Conservation (phyloP, 1,139 yeast species). For the Blastobotrys proliferans region DNA sequence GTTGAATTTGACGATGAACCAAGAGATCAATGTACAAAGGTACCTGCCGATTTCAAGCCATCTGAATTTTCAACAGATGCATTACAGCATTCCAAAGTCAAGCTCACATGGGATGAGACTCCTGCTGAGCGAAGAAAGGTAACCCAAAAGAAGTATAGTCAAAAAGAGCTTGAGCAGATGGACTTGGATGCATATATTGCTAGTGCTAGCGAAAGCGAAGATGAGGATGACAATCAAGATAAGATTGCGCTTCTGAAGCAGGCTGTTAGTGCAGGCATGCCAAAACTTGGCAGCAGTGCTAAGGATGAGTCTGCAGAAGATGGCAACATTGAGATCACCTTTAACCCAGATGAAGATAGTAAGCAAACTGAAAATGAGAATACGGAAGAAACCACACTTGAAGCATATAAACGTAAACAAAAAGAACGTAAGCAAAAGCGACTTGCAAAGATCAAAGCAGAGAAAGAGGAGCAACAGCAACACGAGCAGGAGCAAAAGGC, state of each 20-base stretch:
- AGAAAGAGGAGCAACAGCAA: conserved; percentile 37
- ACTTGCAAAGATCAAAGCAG: conserved; percentile 57
- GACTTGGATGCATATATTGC: conserved; percentile 95
- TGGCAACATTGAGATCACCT: conserved; percentile 92
- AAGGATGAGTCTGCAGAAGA: conserved; percentile 55
- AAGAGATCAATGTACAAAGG: conserved; percentile 62
- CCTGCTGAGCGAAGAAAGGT: conserved; percentile 84
- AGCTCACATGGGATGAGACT: conserved; percentile 96
- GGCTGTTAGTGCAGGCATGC: conserved; percentile 48
- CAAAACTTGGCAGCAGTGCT: conserved; percentile 22
- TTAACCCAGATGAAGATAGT: conserved; percentile 66
- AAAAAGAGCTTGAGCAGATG: conserved; percentile 91
- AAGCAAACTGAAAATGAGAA: conserved; percentile 18
- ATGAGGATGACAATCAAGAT: conserved; percentile 48
- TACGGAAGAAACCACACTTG: conserved; percentile 77
- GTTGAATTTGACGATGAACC: conserved; percentile 76
- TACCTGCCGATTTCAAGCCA: conserved; percentile 83
- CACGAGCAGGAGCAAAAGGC: conserved; percentile 71
- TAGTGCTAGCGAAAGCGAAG: conserved; percentile 52
- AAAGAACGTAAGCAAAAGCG: conserved; percentile 86
- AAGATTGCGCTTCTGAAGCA: conserved; percentile 44
- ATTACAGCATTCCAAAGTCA: conserved; percentile 87
- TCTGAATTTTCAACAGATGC: conserved; percentile 85
- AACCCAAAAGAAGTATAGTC: conserved; percentile 77
- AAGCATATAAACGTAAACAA: conserved; percentile 79